Evolutionary conservation across 176 grass and related monocot species (phyloP), one percentile per base, ranked within the genome.

Genomic region (Avena sativa): DNA sequence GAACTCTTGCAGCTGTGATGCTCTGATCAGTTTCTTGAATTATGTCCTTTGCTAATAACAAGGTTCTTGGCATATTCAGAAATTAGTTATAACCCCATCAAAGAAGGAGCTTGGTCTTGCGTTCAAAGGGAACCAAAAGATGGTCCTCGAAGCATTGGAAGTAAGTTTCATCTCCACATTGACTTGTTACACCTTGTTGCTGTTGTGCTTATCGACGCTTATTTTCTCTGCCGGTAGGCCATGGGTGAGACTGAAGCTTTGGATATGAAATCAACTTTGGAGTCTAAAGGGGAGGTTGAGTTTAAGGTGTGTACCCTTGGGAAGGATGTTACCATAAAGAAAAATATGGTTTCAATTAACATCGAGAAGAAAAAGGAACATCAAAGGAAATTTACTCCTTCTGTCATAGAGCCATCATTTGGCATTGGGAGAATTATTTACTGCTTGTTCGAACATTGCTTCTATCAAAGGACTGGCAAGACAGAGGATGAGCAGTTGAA

Each of bases 351-450:
- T 15, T 95, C 90, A 38, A 94, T 98, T 51, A 94, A 86, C 57
- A 82, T 91, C 8, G 93, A 98, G 74, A 98, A 94, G 90, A 98
- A 95, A 80, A 94, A 88, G 78, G 96, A 98, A 40, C 93, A 98
- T 49, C 92, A 92, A 84, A 89, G 93, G 28, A 91, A 92, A 74
- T 98, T 98, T 83, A 98, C 96, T 14, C 96, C 96, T n/a, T 95
- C 96, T 4, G 96, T 98, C 36, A 95, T 95, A 48, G 96, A 98
- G 8, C 96, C 93, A 67, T 95, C 96, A n/a, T 95, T 98, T 82
- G 96, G 96, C 20, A 95, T 98, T 46, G 96, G 96, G n/a, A 79
- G 96, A 46, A 98, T 98, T 76, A 94, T 98, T 50, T 98, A 95
- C 57, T 95, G 93, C 47, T 87, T 98, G 19, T 98, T 88, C 25